A percentile compares a stretch with the other conserved stretches of the same genome.
phyloP scores from a whole-genome alignment of 139 green algal genomes.

The Yamagishiella unicocca region DNA sequence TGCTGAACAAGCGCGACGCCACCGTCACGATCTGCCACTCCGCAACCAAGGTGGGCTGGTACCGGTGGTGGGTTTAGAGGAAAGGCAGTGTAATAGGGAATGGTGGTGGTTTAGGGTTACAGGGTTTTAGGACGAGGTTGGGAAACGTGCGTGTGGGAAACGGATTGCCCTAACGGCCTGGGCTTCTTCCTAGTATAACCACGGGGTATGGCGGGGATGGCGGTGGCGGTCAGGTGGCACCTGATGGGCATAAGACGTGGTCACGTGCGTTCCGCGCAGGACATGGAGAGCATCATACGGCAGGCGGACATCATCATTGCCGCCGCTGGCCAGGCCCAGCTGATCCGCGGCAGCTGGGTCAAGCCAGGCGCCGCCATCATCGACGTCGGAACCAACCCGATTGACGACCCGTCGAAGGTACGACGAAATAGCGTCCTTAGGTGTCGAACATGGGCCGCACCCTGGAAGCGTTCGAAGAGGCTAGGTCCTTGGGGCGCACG shows the following conservation, averaged over 20 bases:
- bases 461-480: too few species aligned
- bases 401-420: constrained; percentile 72
- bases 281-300: constrained; percentile 75
- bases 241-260: not conserved
- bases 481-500: too few species aligned
- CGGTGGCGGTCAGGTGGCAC: not conserved
- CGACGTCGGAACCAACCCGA: constrained; percentile 96
- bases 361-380: constrained; percentile 95
- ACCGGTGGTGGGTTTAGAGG: too few species aligned
- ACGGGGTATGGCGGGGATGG: too few species aligned
- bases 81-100: too few species aligned
- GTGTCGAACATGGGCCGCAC: too few species aligned
- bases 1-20: constrained; percentile 88
- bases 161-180: too few species aligned
- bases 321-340: constrained; percentile 80
- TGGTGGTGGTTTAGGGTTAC: too few species aligned
- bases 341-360: constrained; percentile 88
- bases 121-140: too few species aligned
- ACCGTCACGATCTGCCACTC: constrained; percentile 93
- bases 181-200: too few species aligned
- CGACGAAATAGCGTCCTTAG: not conserved
- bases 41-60: constrained; percentile 61
- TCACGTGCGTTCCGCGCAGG: too few species aligned
- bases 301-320: constrained; percentile 98
- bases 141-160: too few species aligned